Base-by-base conservation (phyloP, 306 rosid genomes). In the Sindora glabra region DNA sequence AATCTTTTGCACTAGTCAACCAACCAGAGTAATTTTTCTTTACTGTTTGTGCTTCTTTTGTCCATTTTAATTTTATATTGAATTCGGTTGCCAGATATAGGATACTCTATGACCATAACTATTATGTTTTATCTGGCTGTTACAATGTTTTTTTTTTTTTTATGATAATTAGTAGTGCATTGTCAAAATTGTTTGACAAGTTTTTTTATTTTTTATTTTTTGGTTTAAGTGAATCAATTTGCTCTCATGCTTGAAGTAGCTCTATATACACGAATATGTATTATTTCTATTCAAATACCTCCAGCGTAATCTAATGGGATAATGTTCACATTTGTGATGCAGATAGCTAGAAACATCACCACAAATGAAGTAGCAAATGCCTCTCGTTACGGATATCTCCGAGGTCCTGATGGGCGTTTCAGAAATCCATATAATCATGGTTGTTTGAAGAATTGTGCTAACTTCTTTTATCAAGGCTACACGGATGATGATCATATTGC, bases 281-380 rank as follows among this genome's bases (percentile, higher is more conserved):
- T 21, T 13, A 37, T 49, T 50, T 62, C 27, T 29, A 21, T 56
- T 59, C 36, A 26, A 38, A 23, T 54, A 44, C 48, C 48, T 33
- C 13, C 17, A 44, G 59, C 54, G 42, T 53, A 26, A 56, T 38
- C 46, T 55, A 36, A 45, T 25, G 17, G 39, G 41, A 18, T 4
- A 46, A 4, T 59, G 42, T 57, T 75, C 64, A 48, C 73, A 36
- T 60, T 46, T 37, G 11, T 69, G 12, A 62, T 60, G 72, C 86
- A 88, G 98, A 79, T 91, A 61, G 92, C 96, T 64, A 92, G 85
- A 58, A 91, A 91, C 76, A 72, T 91, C 79, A 91, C 98, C 18
- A 88, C 96, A 13, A 88, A 88, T 23, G 98, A 91, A 72, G 7
- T 76, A 34, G 92, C 89, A 30, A 91, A 91, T 55, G 81, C 86